Conservation (phyloP, 2,329 filamentous ascomycete species). For the Ophiocordyceps sinensis region DNA sequence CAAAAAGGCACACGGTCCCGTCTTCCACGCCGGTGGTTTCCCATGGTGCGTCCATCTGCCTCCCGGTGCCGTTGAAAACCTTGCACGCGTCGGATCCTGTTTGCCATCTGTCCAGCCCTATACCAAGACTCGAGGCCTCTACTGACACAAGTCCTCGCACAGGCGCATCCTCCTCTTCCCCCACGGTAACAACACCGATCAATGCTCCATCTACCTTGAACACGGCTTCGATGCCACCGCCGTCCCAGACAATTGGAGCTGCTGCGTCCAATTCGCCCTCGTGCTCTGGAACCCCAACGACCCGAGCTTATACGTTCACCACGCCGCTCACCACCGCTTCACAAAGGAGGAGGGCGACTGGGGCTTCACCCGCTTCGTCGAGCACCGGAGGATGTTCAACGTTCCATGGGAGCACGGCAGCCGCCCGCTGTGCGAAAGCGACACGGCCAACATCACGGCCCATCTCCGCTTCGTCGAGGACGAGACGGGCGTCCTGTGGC, state of each 20-base stretch:
- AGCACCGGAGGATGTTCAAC: conserved; percentile 73
- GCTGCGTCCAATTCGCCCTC: conserved; percentile 87
- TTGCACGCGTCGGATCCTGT: neutral
- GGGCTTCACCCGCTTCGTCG: conserved; percentile 95
- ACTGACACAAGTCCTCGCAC: neutral
- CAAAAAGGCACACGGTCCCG: conserved; percentile 74
- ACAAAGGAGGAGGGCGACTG: conserved; percentile 94
- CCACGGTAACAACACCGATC: conserved; percentile 85
- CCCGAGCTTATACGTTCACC: conserved; percentile 68
- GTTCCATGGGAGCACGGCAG: conserved; percentile 55
- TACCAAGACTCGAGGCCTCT: too few relatives aligned
- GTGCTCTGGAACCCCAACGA: conserved; percentile 92
- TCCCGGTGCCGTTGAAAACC: neutral
- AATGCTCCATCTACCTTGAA: conserved; percentile 90
- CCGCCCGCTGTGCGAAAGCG: conserved; percentile 64
- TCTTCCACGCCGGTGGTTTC: conserved; percentile 72
- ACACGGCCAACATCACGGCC: conserved; percentile 65
- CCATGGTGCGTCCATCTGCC: conserved; percentile 52
- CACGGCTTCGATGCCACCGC: conserved; percentile 69
- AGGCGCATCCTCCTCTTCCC: conserved; percentile 95
- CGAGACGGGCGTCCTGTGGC: conserved; percentile 79
- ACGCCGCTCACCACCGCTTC: conserved; percentile 85
- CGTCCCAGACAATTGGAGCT: conserved; percentile 86
- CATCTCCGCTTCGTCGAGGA: conserved; percentile 74
- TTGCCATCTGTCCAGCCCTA: too few relatives aligned